Evolutionary conservation across 352 stramenopile genomes (phyloP).

Genomic region (Thalassiosira exigua): DNA sequence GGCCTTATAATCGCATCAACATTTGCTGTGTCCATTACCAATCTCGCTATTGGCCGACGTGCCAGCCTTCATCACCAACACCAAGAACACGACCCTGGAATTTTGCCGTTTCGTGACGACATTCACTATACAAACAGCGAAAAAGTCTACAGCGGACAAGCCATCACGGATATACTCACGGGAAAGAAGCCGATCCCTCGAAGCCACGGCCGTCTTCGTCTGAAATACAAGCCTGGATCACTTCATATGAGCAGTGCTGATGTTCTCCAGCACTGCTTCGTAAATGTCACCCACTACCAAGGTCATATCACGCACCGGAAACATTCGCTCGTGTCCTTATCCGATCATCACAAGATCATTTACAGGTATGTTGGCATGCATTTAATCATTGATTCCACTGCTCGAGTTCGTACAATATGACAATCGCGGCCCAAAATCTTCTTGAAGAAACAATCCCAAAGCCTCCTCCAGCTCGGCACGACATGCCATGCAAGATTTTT

Average conservation of each 20-base stretch:
- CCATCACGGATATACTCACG: slow-evolving; percentile 34
- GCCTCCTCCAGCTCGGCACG: slow-evolving; percentile 41
- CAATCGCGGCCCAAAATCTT: too few species aligned
- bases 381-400: too few species aligned
- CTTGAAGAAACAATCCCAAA: slow-evolving; percentile 55
- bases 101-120: not conserved
- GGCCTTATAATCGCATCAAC: not conserved
- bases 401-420: too few species aligned
- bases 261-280: slow-evolving; percentile 42
- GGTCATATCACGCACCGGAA: slow-evolving; percentile 19
- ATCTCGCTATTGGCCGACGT: slow-evolving; percentile 7
- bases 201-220: not conserved
- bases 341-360: slow-evolving; percentile 53
- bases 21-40: slow-evolving; percentile 7
- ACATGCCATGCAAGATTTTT: slow-evolving; percentile 45
- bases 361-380: too few species aligned
- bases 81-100: not conserved
- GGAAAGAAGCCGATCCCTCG: slow-evolving; percentile 38
- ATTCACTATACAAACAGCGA: not conserved
- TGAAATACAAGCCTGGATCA: slow-evolving; percentile 48
- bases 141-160: slow-evolving; percentile 15
- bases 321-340: slow-evolving; percentile 27
- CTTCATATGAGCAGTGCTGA: slow-evolving; percentile 30
- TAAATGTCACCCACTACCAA: slow-evolving; percentile 41
- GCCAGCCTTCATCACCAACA: slow-evolving; percentile 2